Evolutionary conservation across 2,329 filamentous ascomycete genomes (phyloP).

Genomic region (Phyllosticta citrichinensis): DNA sequence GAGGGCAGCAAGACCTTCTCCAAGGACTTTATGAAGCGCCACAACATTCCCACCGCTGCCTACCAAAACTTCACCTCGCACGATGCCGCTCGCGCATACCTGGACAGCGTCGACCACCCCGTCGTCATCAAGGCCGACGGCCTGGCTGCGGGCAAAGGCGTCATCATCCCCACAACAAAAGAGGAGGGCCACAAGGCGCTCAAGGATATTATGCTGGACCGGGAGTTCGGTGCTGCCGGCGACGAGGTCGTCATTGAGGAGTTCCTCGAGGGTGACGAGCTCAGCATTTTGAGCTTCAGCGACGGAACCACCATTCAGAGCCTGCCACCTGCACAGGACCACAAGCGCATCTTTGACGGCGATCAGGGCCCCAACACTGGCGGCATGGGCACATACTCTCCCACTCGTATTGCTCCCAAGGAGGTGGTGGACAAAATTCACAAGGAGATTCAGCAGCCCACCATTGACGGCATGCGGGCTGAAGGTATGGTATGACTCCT

Average conservation of each 20-base stretch:
- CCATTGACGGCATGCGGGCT: conserved; percentile 74
- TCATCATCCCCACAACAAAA: conserved; percentile 75
- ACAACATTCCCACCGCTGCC: conserved; percentile 80
- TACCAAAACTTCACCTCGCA: conserved; percentile 84
- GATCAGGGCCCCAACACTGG: conserved; percentile 90
- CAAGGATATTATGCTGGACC: conserved; percentile 81
- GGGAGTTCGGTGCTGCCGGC: conserved; percentile 77
- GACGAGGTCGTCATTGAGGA: conserved; percentile 94
- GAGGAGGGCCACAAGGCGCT: conserved; percentile 74
- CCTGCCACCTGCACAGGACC: conserved; percentile 86
- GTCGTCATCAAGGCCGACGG: conserved; percentile 87
- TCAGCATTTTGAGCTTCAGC: conserved; percentile 83
- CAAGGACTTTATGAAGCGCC: conserved; percentile 93
- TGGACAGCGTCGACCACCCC: conserved; percentile 35
- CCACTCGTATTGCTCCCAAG: conserved; percentile 42
- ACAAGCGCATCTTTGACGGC: conserved; percentile 88
- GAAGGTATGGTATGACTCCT: conserved; percentile 43
- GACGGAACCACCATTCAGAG: conserved; percentile 79
- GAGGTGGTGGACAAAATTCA: conserved; percentile 72
- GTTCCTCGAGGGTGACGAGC: conserved; percentile 80
- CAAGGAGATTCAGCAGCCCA: conserved; percentile 75
- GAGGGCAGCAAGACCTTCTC: conserved; percentile 96
- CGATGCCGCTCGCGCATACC: conserved; percentile 60
- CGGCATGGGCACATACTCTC: conserved; percentile 96
- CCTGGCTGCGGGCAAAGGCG: conserved; percentile 88